Evolutionary conservation across 129 eudicot species (phyloP).

Genomic region (Rutidosis leptorrhynchoides): DNA sequence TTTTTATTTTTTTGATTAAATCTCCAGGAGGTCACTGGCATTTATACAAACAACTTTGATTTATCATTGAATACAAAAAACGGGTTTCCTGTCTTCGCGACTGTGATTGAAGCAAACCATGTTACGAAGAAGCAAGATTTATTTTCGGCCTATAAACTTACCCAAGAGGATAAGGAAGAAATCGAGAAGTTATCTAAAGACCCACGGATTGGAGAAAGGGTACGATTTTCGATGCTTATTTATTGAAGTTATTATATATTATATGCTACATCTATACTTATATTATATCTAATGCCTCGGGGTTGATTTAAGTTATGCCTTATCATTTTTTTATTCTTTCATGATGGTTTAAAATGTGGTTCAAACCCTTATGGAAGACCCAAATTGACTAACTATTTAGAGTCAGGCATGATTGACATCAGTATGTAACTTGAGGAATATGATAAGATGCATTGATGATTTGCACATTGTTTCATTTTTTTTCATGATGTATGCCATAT

Average conservation of each 20-base stretch:
- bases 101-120: slow-evolving; percentile 94
- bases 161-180: slow-evolving; percentile 95
- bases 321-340: background rate
- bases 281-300: background rate
- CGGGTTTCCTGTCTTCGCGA: slow-evolving; percentile 95
- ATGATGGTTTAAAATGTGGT: background rate
- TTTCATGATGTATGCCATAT: background rate
- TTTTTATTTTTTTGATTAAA: background rate
- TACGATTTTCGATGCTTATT: slow-evolving; percentile 25
- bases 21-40: slow-evolving; percentile 90
- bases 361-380: background rate
- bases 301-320: background rate
- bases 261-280: background rate
- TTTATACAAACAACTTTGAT: slow-evolving; percentile 94
- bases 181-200: slow-evolving; percentile 86
- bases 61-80: slow-evolving; percentile 87
- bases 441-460: background rate
- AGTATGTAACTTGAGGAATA: background rate
- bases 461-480: background rate
- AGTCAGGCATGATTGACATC: background rate
- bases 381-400: background rate
- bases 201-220: slow-evolving; percentile 96
- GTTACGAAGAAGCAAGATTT: slow-evolving; percentile 94
- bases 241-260: background rate
- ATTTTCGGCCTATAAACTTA: slow-evolving; percentile 94